Evolutionary conservation across 2,329 filamentous ascomycete species (phyloP).

Genomic region (Colletotrichum salicis): DNA sequence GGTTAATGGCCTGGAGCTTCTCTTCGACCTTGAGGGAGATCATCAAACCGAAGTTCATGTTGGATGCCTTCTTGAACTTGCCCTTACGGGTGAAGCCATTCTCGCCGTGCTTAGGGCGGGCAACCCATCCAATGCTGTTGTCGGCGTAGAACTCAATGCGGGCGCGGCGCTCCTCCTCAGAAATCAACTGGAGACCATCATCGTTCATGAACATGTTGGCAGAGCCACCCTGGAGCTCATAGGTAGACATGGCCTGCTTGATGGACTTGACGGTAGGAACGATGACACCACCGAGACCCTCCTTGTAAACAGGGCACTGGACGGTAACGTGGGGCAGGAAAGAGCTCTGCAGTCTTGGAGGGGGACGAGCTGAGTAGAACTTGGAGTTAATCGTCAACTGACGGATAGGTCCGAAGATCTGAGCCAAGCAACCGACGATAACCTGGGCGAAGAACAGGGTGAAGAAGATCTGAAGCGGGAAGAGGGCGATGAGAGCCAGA

Average conservation of each 20-base stretch:
- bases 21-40: conserved; percentile 78
- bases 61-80: conserved; percentile 78
- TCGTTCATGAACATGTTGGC: conserved; percentile 83
- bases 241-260: conserved; percentile 81
- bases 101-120: conserved; percentile 71
- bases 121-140: conserved; percentile 76
- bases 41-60: conserved; percentile 78
- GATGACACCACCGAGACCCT: conserved; percentile 80
- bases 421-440: conserved; percentile 78
- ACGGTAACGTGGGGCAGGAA: conserved; percentile 80
- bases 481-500: conserved; percentile 72
- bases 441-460: conserved; percentile 85
- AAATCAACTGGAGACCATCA: conserved; percentile 76
- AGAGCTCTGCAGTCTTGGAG: conserved; percentile 66
- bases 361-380: conserved; percentile 81
- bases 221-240: conserved; percentile 81
- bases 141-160: conserved; percentile 76
- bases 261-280: conserved; percentile 80
- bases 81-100: conserved; percentile 71
- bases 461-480: conserved; percentile 81
- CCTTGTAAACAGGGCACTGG: conserved; percentile 90
- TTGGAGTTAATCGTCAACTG: conserved; percentile 82
- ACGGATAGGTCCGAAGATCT: conserved; percentile 79
- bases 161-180: conserved; percentile 69
- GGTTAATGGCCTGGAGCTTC: conserved; percentile 67